Evolutionary conservation across 805 yeast genomes (phyloP), one percentile per base, ranked within the genome.

Genomic region (Nakazawaea populi): DNA sequence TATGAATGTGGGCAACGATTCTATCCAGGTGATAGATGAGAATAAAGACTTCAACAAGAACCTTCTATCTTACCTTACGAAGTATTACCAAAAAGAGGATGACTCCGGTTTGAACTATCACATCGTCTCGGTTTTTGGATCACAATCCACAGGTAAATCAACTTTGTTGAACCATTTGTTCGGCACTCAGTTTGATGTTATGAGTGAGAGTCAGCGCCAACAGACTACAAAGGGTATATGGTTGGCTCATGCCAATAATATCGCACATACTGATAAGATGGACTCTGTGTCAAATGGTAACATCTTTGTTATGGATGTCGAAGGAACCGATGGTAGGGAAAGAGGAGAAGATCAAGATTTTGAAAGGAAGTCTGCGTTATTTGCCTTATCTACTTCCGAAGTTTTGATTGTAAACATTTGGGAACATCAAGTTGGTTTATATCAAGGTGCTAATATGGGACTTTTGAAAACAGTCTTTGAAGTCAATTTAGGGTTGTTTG

Each of bases 321-420:
- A 94, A 69, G 99, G 99, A 46, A 91, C 97, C 0, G 99, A 94
- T 70, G 98, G 99, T 46, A 79, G 97, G 54, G 99, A 94, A 69
- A 79, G 97, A 51, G 98, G 98, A 29, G 99, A 94, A 60, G 98
- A 94, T 67, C 97, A 94, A 68, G 99, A 94, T 68, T 94, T 94
- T 66, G 99, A 94, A 68, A 79, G 99, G 52, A 94, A 94, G 59
- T 91, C 97, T 1, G 98, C 98, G 0, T 71, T 94, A 42, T 94
- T 94, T 72, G 98, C 99, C 0, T 73, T 94, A 54, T 81, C 97
- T 9, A 91, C 97, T 0, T 83, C 94, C 12, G 98, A 94, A 62
- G 83, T 91, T 5, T 74, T 94, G 58, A 89, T 94, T 54, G 86
- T 94, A 42, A 94, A 94, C 66, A 81, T 92, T 62, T 94, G 98